Conservation (phyloP, 2,329 filamentous ascomycete species). For the Metarhizium brunneum region DNA sequence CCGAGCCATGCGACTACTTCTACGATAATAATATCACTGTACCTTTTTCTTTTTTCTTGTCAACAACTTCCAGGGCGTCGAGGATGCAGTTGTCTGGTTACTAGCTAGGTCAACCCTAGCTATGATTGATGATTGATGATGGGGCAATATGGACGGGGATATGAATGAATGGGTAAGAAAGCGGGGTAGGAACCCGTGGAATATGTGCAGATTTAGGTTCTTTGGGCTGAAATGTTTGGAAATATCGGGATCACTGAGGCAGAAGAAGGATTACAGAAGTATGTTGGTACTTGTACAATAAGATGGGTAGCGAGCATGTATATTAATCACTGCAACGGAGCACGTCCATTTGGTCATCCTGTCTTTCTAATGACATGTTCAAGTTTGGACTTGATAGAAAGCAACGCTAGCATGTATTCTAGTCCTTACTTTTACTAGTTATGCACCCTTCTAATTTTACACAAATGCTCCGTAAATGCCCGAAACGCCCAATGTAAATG, state of each 20-base stretch:
- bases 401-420: not conserved
- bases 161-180: not conserved
- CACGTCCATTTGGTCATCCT: not conserved
- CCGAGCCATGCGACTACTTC: not conserved
- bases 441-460: not conserved
- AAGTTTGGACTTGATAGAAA: not conserved
- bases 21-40: not conserved
- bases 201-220: not conserved
- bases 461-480: slow-evolving; percentile 4
- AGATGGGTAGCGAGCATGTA: not conserved
- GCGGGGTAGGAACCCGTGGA: not conserved
- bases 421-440: not conserved
- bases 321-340: not conserved
- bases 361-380: not conserved
- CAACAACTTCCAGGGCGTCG: not conserved
- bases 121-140: not conserved
- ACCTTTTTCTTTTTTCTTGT: not conserved
- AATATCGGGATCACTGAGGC: not conserved
- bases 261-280: not conserved
- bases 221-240: not conserved
- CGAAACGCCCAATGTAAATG: slow-evolving; percentile 1
- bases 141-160: not conserved
- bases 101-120: not conserved
- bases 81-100: not conserved
- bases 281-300: not conserved